Evolutionary conservation across 768 basidiomycete species (phyloP).

Genomic region (Pleurotus djamor): DNA sequence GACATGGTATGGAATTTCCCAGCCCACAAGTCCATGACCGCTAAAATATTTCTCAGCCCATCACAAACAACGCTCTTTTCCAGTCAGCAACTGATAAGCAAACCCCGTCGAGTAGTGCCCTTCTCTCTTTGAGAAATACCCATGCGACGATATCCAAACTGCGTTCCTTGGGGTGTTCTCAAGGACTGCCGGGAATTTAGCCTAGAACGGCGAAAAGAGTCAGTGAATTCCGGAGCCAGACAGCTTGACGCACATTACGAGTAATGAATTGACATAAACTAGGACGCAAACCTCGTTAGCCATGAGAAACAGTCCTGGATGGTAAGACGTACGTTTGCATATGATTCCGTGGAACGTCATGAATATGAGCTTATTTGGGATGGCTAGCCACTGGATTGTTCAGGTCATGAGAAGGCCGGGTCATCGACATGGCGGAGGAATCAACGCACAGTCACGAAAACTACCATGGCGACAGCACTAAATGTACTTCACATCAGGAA

Average conservation of each 20-base stretch:
- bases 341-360: constrained; percentile 6
- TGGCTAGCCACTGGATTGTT: not conserved
- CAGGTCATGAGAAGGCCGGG: not conserved
- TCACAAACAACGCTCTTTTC: no score
- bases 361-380: constrained; percentile 2
- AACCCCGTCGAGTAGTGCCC: no score
- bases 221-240: not conserved
- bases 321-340: constrained; percentile 1
- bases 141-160: no score
- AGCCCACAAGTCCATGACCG: no score
- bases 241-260: constrained; percentile 10
- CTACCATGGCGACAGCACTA: not conserved
- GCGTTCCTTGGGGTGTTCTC: not conserved
- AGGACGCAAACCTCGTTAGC: not conserved
- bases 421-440: not conserved
- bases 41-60: no score
- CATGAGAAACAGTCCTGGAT: not conserved
- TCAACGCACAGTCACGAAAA: not conserved
- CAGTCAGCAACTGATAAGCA: no score
- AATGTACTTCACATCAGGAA: not conserved
- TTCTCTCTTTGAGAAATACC: no score
- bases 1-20: no score
- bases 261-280: constrained; percentile 5
- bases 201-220: not conserved
- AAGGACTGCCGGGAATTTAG: not conserved